Base-by-base conservation (phyloP, 345 rosid genomes). In the Pugionium dolabratum region DNA sequence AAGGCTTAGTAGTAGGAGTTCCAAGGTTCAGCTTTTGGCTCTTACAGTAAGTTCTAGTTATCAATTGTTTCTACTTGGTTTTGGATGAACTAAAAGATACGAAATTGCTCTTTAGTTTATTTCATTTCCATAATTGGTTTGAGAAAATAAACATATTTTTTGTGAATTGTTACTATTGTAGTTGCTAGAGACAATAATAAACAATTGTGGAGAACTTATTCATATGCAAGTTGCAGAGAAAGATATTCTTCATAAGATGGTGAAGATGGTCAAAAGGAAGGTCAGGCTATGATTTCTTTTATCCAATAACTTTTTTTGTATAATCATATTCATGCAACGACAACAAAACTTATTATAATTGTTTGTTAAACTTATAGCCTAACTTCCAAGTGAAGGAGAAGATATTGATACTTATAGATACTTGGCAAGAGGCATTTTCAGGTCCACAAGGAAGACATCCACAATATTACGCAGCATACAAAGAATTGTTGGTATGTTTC, bases 391-490 rank as follows among this genome's bases (percentile, higher is more conserved):
- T 91, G 75, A 95, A 86, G 79, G 96, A 89, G 87, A 95, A 95
- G 94, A 86, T 95, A 81, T 59, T 95, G 77, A 76, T 71, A 70
- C 84, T 95, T 57, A 81, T 95, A 68, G 98, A 87, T 76, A 86
- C 93, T 34, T 95, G 99, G 99, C 99, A 95, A 90, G 99, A 91
- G 79, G 90, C 89, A 74, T 95, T 87, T 69, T 97, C 96, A 67
- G 97, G 96, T 55, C 74, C 97, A 25, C 84, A 87, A 77, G 91
- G 97, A 57, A 89, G 98, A 86, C 89, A 88, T 87, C 91, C 99
- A n/a, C 99, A 95, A 75, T 95, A 91, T 68, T 91, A 81, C 79
- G 86, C 89, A 39, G 98, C 90, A 59, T 95, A 95, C 79, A 97
- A 89, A 76, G 97, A 95, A 77, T 77, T 95, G 76, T 75, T 91